These are phyloP conservation scores for Paraleonurus japonicus DNA, from an alignment of 257 asterid species.

Conservation along the genomic window DNA sequence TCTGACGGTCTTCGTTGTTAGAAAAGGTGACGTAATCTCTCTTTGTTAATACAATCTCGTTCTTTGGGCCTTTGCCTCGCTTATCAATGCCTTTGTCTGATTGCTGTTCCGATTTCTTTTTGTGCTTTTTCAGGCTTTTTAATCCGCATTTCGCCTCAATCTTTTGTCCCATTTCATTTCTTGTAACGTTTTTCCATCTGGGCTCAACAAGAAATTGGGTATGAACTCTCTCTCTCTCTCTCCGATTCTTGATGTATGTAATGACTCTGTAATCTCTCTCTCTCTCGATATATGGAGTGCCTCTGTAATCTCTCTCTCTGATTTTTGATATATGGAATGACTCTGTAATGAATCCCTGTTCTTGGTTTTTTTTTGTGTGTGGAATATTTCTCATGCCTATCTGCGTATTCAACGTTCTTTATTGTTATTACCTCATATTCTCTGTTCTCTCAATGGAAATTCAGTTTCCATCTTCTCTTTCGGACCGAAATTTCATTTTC, in stretches of 20 bases:
- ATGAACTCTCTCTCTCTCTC: not conserved
- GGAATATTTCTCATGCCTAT: not conserved
- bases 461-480: slow-evolving; percentile 1
- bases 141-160: slow-evolving; percentile 25
- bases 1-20: too few relatives aligned
- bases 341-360: not conserved
- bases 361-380: not conserved
- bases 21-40: slow-evolving; percentile 42
- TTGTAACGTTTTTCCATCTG: slow-evolving; percentile 21
- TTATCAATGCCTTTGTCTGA: slow-evolving; percentile 28
- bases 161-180: slow-evolving; percentile 7
- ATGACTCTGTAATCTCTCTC: too few relatives aligned
- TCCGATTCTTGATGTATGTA: not conserved
- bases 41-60: slow-evolving; percentile 22
- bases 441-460: not conserved
- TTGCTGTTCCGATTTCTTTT: slow-evolving; percentile 15
- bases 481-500: slow-evolving; percentile 7
- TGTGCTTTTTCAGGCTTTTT: slow-evolving; percentile 20
- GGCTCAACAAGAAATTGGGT: slow-evolving; percentile 26
- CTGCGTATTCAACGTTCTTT: not conserved
- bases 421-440: not conserved
- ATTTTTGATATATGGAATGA: too few relatives aligned
- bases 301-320: too few relatives aligned
- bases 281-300: too few relatives aligned
- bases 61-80: slow-evolving; percentile 40